Base-by-base conservation (phyloP, 140 eudicot species). In the Stevia rebaudiana region DNA sequence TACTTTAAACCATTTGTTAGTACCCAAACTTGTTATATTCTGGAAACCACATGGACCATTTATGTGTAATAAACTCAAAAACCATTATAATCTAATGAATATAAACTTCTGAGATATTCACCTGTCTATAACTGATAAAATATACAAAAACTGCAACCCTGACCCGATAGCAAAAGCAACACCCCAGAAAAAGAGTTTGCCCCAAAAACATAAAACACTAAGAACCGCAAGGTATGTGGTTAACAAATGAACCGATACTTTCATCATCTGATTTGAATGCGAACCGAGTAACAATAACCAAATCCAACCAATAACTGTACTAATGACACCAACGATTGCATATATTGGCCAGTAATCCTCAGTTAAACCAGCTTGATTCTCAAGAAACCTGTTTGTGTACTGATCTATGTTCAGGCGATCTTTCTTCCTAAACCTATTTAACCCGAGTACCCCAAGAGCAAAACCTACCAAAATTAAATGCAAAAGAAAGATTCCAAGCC, bases 341-440 rank as follows among this genome's bases (percentile, higher is more conserved):
- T 94, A 94, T 43, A 83, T 58, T 11, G 95, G 95, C 99, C 99
- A 88, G 69, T 79, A 94, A 57, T 94, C 90, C 79, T 94, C 99
- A 0, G 99, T 94, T 24, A 94, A 75, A 72, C 94, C 95, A 30
- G 78, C 63, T 70, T 83, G 85, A 66, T 80, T 81, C 72, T 88
- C 96, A 5, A 81, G 81, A 69, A 77, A 56, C 47, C 75, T 68
- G 64, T 46, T 52, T 39, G 94, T 85, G 55, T 60, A 86, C 72
- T 68, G 89, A 63, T 88, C 94, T 48, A 88, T 83, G 25, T 94
- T 94, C 47, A 94, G 95, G 69, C 99, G 83, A 71, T 94, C 99
- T 50, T 81, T 74, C 81, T 75, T 80, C 83, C 78, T 76, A 73
- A 83, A 88, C 73, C 95, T 81, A 59, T 94, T 85, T 22, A 83